Percentiles rank a stretch among this genome's conserved stretches.
These are phyloP conservation scores for Licmophora abbreviata DNA, from an alignment of 108 stramenopile species.

Conservation along the genomic window DNA sequence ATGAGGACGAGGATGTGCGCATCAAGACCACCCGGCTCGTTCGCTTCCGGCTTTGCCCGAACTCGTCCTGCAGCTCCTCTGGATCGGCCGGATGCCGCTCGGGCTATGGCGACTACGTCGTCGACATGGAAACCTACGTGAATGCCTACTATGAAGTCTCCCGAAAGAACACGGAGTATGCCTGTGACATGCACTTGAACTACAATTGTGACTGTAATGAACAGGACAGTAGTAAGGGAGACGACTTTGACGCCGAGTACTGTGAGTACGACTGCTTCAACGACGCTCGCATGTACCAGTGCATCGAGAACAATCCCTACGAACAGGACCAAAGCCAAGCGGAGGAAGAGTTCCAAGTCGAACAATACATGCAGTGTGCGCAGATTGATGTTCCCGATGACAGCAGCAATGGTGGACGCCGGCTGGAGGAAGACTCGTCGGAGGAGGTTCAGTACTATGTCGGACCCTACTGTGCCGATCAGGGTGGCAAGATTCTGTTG, in stretches of 20 bases:
- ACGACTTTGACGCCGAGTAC: slow-evolving; percentile 1
- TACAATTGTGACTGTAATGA: slow-evolving; percentile 35
- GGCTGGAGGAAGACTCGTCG: slow-evolving; percentile 17
- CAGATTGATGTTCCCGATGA: slow-evolving; percentile 18
- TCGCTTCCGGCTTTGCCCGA: slow-evolving; percentile 79
- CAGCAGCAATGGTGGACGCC: slow-evolving; percentile 25
- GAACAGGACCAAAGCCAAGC: slow-evolving; percentile 11
- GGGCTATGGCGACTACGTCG: slow-evolving; percentile 53
- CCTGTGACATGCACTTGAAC: slow-evolving; percentile 37
- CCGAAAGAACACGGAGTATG: slow-evolving; percentile 41
- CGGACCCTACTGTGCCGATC: slow-evolving; percentile 76
- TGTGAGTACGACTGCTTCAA: slow-evolving; percentile 10
- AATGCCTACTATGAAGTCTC: slow-evolving; percentile 39
- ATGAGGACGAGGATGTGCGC: slow-evolving; percentile 50
- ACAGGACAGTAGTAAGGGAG: slow-evolving; percentile 5
- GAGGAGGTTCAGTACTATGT: slow-evolving; percentile 44
- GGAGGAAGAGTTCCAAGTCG: slow-evolving; percentile 16
- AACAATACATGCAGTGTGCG: slow-evolving; percentile 22
- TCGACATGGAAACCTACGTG: slow-evolving; percentile 71
- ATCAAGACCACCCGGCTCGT: slow-evolving; percentile 66
- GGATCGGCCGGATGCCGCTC: slow-evolving; percentile 10
- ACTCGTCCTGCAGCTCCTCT: slow-evolving; percentile 28
- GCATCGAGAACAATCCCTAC: slow-evolving; percentile 11
- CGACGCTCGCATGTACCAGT: not conserved
- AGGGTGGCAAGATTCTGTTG: slow-evolving; percentile 62